These are phyloP conservation scores for Malassezia nana DNA, from an alignment of 1,284 basidiomycete genomes.

Conservation along the genomic window DNA sequence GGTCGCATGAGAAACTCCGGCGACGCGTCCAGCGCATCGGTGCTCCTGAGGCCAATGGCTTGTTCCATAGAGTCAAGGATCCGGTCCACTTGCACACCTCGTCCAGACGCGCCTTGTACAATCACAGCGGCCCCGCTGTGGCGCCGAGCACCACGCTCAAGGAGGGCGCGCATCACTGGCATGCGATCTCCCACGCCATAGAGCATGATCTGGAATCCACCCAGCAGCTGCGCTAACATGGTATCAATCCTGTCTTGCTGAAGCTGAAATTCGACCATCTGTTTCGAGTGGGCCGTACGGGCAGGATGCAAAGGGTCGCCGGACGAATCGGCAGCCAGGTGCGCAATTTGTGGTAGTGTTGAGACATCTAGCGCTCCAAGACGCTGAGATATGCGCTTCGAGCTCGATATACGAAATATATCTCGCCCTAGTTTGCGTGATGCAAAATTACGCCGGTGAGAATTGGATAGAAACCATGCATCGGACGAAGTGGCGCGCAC, in stretches of 20 bases:
- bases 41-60: not conserved
- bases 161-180: constrained; percentile 2
- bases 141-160: not conserved
- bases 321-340: not conserved
- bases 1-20: not conserved
- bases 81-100: constrained; percentile 10
- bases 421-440: constrained; percentile 16
- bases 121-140: constrained; percentile 11
- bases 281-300: constrained; percentile 7
- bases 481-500: constrained; percentile 16
- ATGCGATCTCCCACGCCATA: constrained; percentile 15
- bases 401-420: constrained; percentile 10
- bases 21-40: not conserved
- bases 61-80: constrained; percentile 15
- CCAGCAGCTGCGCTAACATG: constrained; percentile 9
- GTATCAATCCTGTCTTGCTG: not conserved
- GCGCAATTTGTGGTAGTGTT: constrained; percentile 6
- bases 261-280: constrained; percentile 6
- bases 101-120: constrained; percentile 16
- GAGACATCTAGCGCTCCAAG: constrained; percentile 12
- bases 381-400: constrained; percentile 12
- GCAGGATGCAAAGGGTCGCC: not conserved
- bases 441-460: constrained; percentile 19
- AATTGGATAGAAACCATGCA: constrained; percentile 16
- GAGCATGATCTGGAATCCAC: constrained; percentile 13